Conservation (phyloP, 495 filamentous ascomycete genomes). For the Xylaria scruposa region DNA sequence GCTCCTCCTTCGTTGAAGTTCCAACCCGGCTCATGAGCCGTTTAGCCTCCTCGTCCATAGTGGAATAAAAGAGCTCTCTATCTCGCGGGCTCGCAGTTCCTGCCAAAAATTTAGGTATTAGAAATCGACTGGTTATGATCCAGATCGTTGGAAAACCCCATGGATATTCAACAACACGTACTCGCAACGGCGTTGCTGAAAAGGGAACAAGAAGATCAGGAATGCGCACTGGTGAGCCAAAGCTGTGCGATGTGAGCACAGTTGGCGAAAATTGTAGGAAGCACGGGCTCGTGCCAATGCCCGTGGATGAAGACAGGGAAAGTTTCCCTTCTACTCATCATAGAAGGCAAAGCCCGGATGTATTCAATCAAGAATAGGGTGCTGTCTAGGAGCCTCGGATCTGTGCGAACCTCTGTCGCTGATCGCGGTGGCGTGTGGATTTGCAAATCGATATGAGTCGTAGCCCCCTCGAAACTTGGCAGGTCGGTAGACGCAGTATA, state of each 20-base stretch:
- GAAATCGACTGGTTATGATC: neutral
- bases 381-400: slow-evolving; percentile 31
- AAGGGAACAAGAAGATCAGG: neutral
- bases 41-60: slow-evolving; percentile 28
- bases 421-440: slow-evolving; percentile 23
- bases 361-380: slow-evolving; percentile 32
- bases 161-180: neutral
- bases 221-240: slow-evolving; percentile 13
- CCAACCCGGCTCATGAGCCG: slow-evolving; percentile 24
- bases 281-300: slow-evolving; percentile 32
- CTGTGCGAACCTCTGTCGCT: slow-evolving; percentile 26
- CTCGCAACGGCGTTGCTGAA: neutral
- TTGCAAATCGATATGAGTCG: slow-evolving; percentile 12
- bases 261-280: slow-evolving; percentile 26
- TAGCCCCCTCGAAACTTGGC: slow-evolving; percentile 7
- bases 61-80: slow-evolving; percentile 21
- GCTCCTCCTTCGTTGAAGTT: slow-evolving; percentile 14
- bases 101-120: neutral
- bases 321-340: slow-evolving; percentile 31
- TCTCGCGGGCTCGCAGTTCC: neutral
- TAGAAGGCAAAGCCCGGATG: slow-evolving; percentile 30
- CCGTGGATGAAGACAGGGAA: slow-evolving; percentile 35
- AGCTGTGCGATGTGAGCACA: slow-evolving; percentile 28
- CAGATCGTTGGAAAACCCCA: neutral
- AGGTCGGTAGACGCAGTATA: neutral